Evolutionary conservation across 495 filamentous ascomycete species (phyloP), one percentile per base, ranked within the genome.

Genomic region (Hypoxylon rickii): DNA sequence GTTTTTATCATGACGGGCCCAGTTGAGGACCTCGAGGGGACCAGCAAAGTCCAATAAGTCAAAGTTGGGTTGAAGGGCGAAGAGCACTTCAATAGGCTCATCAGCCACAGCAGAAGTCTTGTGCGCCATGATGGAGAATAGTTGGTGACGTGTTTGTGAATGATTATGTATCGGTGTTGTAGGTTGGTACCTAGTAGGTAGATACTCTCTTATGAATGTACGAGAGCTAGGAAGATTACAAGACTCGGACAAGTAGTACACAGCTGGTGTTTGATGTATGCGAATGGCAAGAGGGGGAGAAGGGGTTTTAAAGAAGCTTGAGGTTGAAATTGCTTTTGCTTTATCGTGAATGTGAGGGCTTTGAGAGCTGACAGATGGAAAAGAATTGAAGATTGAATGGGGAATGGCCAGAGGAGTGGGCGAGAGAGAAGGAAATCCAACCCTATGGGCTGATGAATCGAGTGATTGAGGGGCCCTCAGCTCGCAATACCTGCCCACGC

Each of bases 31-130:
- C 68, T 89, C 86, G 36, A 89, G 74, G 16, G 87, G 85, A 15
- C 85, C 87, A 22, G 79, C 74, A 59, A 88, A 84, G 75, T 89
- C 87, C 65, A 89, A 68, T 44, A 80, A 66, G 63, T 79, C 68
- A 62, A 80, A 80, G 58, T 75, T 74, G 64, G 65, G 63, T 16
- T 80, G 76, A 62, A 80, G 72, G 43, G 72, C 76, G 63, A 78
- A 75, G 41, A 80, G 72, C 39, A 79, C 76, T 47, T 79, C 70
- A 65, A 79, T 69, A 50, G 78, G 76, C 67, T 79, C 76, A 45
- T 77, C 76, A 31, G 72, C 57, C 67, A 74, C 73, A 51, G 73
- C 74, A 58, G 72, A 73, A 22, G 61, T 71, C 66, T 79, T 80
- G 63, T 61, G 66, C 58, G 74, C 75, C 77, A 80, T 80, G 70